Evolutionary conservation across 1,139 yeast species (phyloP), one percentile per base, ranked within the genome.

Genomic region (Wickerhamomyces sp.): DNA sequence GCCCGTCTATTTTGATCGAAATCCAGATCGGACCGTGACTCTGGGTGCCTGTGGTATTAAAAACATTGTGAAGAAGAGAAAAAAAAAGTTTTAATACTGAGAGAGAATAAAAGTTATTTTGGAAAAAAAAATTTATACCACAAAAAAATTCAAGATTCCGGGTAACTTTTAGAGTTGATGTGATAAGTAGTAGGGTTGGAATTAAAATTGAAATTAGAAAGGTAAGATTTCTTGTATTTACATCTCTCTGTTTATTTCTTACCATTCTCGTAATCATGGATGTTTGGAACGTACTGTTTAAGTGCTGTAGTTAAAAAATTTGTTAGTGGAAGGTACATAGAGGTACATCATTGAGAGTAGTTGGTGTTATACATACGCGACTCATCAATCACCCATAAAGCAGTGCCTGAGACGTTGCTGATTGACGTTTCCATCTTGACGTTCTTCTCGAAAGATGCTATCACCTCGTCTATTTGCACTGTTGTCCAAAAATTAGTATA

Each of bases 21-120:
- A n/a, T 26, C 28, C 25, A 50, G 38, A 45, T 49, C 56, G 55
- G 51, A 55, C 63, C 87, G 93, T 82, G 91, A 83, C 93, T 83
- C 93, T 83, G 93, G 93, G 91, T 81, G 89, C 84, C 93, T 81
- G 72, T 62, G 28, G 48, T 54, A 23, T 9, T 17, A 16, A 78
- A 80, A 82, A 80, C 88, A 81, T 81, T 79, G 85, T 74, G 64
- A 61, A 46, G 56, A 60, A 59, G 62, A 55, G 48, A 57, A 54
- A 54, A 45, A 46, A 45, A 42, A 45, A n/a, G n/a, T n/a, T n/a
- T n/a, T n/a, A n/a, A n/a, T n/a, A n/a, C n/a, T n/a, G n/a, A n/a
- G n/a, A n/a, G n/a, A n/a, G n/a, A n/a, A n/a, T n/a, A n/a, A n/a
- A n/a, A n/a, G n/a, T n/a, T n/a, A n/a, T n/a, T n/a, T n/a, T n/a